Evolutionary conservation across 2,329 filamentous ascomycete genomes (phyloP).

Genomic region (Aspergillus ruber): DNA sequence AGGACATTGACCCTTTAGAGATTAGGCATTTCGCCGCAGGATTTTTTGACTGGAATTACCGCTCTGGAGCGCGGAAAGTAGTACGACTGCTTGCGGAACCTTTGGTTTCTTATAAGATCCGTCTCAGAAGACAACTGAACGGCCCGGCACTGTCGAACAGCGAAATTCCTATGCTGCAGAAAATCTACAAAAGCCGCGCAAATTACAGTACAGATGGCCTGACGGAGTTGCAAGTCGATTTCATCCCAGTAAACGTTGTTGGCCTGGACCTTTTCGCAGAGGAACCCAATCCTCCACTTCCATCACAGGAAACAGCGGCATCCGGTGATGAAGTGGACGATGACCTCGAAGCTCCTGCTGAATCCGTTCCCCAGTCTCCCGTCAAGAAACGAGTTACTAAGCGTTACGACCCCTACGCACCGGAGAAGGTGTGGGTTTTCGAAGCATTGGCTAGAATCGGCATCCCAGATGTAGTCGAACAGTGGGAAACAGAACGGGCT

Average conservation of each 20-base stretch:
- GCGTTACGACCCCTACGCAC: slow-evolving; percentile 56
- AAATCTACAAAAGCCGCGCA: slow-evolving; percentile 60
- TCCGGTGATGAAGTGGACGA: slow-evolving; percentile 29
- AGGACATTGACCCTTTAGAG: slow-evolving; percentile 56
- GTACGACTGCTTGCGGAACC: slow-evolving; percentile 72
- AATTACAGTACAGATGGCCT: slow-evolving; percentile 70
- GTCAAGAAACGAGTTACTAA: slow-evolving; percentile 25
- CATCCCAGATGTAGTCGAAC: slow-evolving; percentile 57
- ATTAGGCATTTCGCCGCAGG: slow-evolving; percentile 70
- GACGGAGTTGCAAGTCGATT: slow-evolving; percentile 72
- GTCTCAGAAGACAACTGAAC: slow-evolving; percentile 21
- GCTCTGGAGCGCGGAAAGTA: slow-evolving; percentile 75
- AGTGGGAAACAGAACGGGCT: slow-evolving; percentile 50
- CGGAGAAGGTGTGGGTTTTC: slow-evolving; percentile 64
- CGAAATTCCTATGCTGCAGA: slow-evolving; percentile 54
- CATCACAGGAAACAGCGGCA: slow-evolving; percentile 20
- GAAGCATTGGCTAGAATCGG: slow-evolving; percentile 59
- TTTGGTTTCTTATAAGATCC: slow-evolving; percentile 59
- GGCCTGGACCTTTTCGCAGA: slow-evolving; percentile 70
- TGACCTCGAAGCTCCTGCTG: slow-evolving; percentile 16
- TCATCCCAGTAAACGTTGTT: slow-evolving; percentile 68
- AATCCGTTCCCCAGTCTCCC: slow-evolving; percentile 15
- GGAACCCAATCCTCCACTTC: slow-evolving; percentile 53
- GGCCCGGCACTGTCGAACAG: slow-evolving; percentile 33
- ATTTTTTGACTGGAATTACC: slow-evolving; percentile 79